Conservation (phyloP, 2,329 filamentous ascomycete species). For the Aspergillus glaucus region DNA sequence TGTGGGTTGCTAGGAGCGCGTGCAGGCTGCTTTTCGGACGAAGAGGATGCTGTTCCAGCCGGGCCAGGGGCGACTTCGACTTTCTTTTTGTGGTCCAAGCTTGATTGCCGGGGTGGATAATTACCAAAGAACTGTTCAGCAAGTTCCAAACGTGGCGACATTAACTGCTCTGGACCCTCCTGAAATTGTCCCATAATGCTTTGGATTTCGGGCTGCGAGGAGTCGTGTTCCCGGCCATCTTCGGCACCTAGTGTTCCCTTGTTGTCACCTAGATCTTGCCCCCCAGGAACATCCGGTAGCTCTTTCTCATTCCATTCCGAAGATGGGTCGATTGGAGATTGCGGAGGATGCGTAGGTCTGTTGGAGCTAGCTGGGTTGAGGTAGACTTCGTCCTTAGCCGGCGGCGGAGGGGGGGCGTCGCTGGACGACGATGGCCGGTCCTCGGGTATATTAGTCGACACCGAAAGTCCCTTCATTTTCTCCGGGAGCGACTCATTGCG, state of each 20-base stretch:
- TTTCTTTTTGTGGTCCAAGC: constrained; percentile 63
- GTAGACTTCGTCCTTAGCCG: constrained; percentile 49
- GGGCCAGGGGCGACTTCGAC: constrained; percentile 21
- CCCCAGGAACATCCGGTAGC: constrained; percentile 30
- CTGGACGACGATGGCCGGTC: constrained; percentile 7
- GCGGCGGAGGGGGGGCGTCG: constrained; percentile 40
- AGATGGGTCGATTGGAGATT: constrained; percentile 33
- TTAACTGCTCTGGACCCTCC: constrained; percentile 74
- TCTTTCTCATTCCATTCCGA: constrained; percentile 35
- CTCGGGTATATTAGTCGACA: constrained; percentile 20
- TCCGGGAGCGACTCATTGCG: constrained; percentile 20
- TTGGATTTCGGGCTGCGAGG: constrained; percentile 74
- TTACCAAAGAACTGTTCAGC: constrained; percentile 71
- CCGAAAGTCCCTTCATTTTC: constrained; percentile 26
- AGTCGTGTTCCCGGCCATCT: constrained; percentile 61
- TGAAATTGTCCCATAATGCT: constrained; percentile 97
- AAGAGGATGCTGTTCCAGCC: constrained; percentile 11
- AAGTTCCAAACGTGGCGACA: constrained; percentile 81
- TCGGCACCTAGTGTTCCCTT: constrained; percentile 44
- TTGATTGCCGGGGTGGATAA: constrained; percentile 79
- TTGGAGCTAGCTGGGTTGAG: constrained; percentile 44
- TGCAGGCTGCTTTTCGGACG: constrained; percentile 17
- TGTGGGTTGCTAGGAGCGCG: constrained; percentile 21
- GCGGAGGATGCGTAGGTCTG: constrained; percentile 24
- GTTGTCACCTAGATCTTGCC: constrained; percentile 35